Evolutionary conservation across 495 filamentous ascomycete genomes (phyloP).

Genomic region (Pseudoneurospora amorphoporcata): DNA sequence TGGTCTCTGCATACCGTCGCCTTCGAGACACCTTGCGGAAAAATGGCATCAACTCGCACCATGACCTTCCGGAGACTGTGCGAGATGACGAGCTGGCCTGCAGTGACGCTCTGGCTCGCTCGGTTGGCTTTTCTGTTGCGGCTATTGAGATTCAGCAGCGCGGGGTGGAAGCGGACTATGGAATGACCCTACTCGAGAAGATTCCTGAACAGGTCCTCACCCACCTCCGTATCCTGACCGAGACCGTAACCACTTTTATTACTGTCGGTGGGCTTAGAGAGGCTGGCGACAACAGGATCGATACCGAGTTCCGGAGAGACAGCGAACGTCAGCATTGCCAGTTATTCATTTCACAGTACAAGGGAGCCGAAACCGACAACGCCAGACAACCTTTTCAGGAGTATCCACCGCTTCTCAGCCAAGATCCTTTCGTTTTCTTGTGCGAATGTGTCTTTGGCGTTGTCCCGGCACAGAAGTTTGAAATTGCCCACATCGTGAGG

Average conservation of each 20-base stretch:
- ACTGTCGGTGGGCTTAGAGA: conserved; percentile 60
- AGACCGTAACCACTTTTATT: conserved; percentile 78
- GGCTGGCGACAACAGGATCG: conserved; percentile 47
- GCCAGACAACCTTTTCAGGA: conserved; percentile 28
- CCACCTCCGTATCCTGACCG: conserved; percentile 81
- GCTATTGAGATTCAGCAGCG: conserved; percentile 88
- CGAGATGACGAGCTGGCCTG: conserved; percentile 36
- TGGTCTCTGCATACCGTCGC: conserved; percentile 70
- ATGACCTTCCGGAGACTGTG: conserved; percentile 10
- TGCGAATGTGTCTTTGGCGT: conserved; percentile 60
- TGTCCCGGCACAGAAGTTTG: conserved; percentile 39
- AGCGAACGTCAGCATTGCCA: conserved; percentile 66
- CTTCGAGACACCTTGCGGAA: conserved; percentile 65
- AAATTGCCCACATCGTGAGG: conserved; percentile 73
- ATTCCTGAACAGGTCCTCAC: conserved; percentile 73
- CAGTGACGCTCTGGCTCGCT: conserved; percentile 58
- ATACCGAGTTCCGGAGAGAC: conserved; percentile 57
- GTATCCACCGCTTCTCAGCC: conserved; percentile 56
- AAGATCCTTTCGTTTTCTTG: conserved; percentile 85
- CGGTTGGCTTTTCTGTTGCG: conserved; percentile 81
- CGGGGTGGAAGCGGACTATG: conserved; percentile 66
- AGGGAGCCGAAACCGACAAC: conserved; percentile 21
- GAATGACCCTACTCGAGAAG: conserved; percentile 69
- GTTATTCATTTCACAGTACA: conserved; percentile 55
- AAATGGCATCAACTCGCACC: conserved; percentile 52